Conservation (phyloP, 495 filamentous ascomycete species). For the Penicillium soppii region DNA sequence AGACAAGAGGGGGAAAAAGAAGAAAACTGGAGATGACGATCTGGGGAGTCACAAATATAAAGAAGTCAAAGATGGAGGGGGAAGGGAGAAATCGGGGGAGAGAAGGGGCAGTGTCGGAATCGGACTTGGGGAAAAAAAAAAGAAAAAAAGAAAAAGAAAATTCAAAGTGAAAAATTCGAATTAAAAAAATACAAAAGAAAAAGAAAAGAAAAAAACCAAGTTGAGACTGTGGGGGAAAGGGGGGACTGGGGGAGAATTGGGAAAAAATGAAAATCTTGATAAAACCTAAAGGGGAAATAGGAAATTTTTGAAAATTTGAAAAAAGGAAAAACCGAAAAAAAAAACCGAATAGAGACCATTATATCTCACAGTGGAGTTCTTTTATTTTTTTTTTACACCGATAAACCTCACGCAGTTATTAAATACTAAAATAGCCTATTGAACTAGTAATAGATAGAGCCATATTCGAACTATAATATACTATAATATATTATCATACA, state of each 20-base stretch:
- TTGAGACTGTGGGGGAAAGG: conserved; percentile 8
- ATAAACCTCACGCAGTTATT: background rate
- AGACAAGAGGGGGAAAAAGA: conserved; percentile 10
- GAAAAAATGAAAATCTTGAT: background rate
- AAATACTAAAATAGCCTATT: background rate
- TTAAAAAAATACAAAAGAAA: conserved; percentile 14
- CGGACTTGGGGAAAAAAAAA: conserved; percentile 25
- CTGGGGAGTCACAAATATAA: conserved; percentile 42
- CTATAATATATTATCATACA: background rate
- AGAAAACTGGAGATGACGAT: conserved; percentile 34
- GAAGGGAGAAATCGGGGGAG: conserved; percentile 39
- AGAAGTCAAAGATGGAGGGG: conserved; percentile 45
- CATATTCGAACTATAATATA: too few species aligned
- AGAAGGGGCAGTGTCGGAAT: conserved; percentile 33
- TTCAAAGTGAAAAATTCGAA: conserved; percentile 7
- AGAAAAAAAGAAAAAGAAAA: conserved; percentile 14
- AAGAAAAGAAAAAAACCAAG: conserved; percentile 11
- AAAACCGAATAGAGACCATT: conserved; percentile 14
- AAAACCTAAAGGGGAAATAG: conserved; percentile 7
- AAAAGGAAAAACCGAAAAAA: conserved; percentile 16
- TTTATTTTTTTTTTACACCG: conserved; percentile 3
- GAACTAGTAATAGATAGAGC: background rate
- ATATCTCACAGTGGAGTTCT: too few species aligned
- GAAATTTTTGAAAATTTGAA: conserved; percentile 8
- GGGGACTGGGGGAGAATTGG: conserved; percentile 10